Conservation (phyloP, 2,329 filamentous ascomycete genomes). For the Aureobasidium leucospermi region DNA sequence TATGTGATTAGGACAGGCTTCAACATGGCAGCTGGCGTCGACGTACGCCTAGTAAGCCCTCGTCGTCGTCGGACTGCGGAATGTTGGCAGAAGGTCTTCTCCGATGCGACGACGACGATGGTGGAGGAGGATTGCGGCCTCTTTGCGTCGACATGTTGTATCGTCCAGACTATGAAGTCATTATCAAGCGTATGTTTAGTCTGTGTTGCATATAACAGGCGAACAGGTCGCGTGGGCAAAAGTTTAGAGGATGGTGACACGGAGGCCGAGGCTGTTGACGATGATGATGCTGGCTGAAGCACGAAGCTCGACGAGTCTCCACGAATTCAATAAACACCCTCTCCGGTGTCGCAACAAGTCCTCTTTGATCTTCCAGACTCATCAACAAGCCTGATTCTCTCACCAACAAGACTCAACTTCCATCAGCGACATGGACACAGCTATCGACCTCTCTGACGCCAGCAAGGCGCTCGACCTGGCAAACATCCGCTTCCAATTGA, state of each 20-base stretch:
- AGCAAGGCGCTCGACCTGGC: conserved; percentile 79
- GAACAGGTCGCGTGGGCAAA: neutral
- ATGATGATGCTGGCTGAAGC: neutral
- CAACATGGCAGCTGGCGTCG: too few relatives aligned
- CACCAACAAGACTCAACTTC: neutral
- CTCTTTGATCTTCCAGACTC: too few relatives aligned
- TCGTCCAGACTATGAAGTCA: neutral
- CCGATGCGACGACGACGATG: conserved; percentile 7
- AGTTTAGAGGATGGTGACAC: neutral
- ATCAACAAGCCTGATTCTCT: neutral
- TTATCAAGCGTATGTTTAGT: neutral
- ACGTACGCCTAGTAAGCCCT: conserved; percentile 13
- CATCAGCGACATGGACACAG: conserved; percentile 63
- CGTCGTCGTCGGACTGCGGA: conserved; percentile 14
- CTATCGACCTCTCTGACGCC: conserved; percentile 67
- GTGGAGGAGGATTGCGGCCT: conserved; percentile 4
- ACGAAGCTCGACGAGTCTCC: neutral
- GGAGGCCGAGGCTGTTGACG: conserved; percentile 8
- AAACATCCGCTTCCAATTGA: conserved; percentile 67
- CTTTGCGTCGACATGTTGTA: conserved; percentile 5
- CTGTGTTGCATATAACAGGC: neutral
- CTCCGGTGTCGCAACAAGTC: neutral
- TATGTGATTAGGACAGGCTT: neutral
- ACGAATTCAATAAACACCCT: neutral
- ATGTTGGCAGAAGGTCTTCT: neutral